Evolutionary conservation across 1,139 yeast species (phyloP).

Genomic region (Saccharomyces hybrid): DNA sequence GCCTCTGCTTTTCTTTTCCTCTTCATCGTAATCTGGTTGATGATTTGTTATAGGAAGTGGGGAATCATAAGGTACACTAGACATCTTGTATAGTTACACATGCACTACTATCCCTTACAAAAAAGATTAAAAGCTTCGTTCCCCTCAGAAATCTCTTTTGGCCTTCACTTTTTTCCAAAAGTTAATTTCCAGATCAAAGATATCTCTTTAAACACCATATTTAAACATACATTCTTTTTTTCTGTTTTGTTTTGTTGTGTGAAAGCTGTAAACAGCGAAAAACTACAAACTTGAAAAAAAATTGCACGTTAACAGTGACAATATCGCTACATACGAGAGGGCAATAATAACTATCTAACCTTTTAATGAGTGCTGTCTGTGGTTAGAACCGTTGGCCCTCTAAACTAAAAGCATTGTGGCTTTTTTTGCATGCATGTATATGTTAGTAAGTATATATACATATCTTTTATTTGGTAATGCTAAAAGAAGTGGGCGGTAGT

Average conservation of each 20-base stretch:
- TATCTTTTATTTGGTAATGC: not conserved
- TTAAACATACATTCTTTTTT: not conserved
- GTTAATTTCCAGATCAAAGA: not conserved
- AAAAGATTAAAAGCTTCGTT: not conserved
- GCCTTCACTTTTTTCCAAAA: not conserved
- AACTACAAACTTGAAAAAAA: not conserved
- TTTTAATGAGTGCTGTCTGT: too few species aligned
- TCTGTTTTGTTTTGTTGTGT: not conserved
- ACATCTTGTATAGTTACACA: not conserved
- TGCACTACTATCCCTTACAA: not conserved
- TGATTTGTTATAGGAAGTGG: not conserved
- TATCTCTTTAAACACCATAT: not conserved
- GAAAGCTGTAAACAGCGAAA: not conserved
- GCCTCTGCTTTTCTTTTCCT: slow-evolving; percentile 1
- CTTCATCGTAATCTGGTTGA: not conserved
- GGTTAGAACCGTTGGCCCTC: too few species aligned
- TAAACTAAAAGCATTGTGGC: too few species aligned
- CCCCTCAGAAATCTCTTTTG: not conserved
- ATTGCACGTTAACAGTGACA: too few species aligned
- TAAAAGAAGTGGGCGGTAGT: not conserved
- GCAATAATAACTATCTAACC: too few species aligned
- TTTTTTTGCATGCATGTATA: too few species aligned
- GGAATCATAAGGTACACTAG: not conserved
- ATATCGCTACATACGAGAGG: too few species aligned
- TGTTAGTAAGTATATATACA: too few species aligned